Evolutionary conservation across 345 rosid genomes (phyloP), one percentile per base, ranked within the genome.

Genomic region (Eucalyptus lansdowneana): DNA sequence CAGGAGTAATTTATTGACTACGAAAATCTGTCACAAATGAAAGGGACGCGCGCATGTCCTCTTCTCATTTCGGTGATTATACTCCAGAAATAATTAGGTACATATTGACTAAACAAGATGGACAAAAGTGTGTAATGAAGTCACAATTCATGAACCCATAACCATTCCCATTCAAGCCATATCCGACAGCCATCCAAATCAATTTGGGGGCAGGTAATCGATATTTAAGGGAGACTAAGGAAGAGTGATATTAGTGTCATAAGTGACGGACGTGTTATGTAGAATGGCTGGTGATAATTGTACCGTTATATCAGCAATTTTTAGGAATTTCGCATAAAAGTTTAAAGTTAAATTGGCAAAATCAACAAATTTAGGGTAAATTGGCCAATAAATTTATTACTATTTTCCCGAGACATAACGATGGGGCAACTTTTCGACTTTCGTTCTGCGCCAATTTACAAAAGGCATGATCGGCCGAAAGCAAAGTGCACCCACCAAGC

Each of bases 261-360:
- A 53, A 22, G 58, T 11, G 2, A 54, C 1, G 27, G 11, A 56
- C 4, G 60, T 56, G 60, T 4, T 6, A 9, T 22, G 60, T 21
- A 56, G 6, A 2, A 56, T 22, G 5, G 2, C 1, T 0, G 27
- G 62, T 24, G 62, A 56, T 22, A 56, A 24, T 9, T 9, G 13
- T 21, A 56, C 1, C 0, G 56, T 1, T 51, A 53, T 53, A 1
- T 53, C 4, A 19, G 0, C 5, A 2, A 53, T 53, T 53, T 19
- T 53, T 53, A 19, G 76, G 22, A 31, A 31, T 31, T 67, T 14
- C 4, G 4, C 11, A 31, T 9, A 16, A 8, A 67, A 31, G 1
- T 16, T 16, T 31, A 15, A 15, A 19, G 4, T 8, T 8, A n/a
- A 65, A 65, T 15, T 4, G 19, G 21, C 0, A n/a, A 67, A n/a